A percentile compares a stretch with the other conserved stretches of the same genome.
These are phyloP conservation scores for Penicillium sclerotiorum DNA, from an alignment of 2,329 filamentous ascomycete species.

Conservation along the genomic window DNA sequence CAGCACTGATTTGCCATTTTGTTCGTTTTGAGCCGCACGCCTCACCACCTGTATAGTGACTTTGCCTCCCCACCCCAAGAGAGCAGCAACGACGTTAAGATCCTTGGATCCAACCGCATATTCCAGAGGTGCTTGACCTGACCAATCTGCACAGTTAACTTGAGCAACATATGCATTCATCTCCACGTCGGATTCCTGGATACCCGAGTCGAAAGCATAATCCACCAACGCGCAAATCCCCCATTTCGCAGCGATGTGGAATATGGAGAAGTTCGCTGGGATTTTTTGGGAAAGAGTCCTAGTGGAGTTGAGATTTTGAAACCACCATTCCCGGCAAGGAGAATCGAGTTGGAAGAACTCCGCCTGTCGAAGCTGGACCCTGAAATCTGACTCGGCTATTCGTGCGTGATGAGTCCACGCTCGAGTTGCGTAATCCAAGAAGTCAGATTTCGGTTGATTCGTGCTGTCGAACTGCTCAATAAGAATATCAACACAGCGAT, in stretches of 20 bases:
- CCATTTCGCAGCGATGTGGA: conserved; percentile 5
- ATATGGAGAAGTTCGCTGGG: not conserved
- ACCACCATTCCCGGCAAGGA: conserved; percentile 3
- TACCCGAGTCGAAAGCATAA: not conserved
- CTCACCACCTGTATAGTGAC: not conserved
- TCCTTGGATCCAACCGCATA: not conserved
- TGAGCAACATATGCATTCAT: not conserved
- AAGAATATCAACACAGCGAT: conserved; percentile 3
- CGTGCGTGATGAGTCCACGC: not conserved
- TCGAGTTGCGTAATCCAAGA: conserved; percentile 1
- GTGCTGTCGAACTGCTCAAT: conserved; percentile 1
- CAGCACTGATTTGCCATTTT: not conserved
- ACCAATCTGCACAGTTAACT: not conserved
- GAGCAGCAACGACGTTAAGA: not conserved
- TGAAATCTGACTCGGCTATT: not conserved
- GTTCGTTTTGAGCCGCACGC: not conserved
- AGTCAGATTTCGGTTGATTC: not conserved
- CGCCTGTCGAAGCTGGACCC: not conserved
- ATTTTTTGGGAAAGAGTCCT: not conserved
- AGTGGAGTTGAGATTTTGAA: not conserved
- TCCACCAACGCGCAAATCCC: conserved; percentile 1
- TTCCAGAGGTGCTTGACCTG: not conserved
- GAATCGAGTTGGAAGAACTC: conserved; percentile 3
- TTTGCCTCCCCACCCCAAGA: not conserved
- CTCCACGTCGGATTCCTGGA: not conserved